Percentiles rank a stretch among this genome's conserved stretches.
Conservation (phyloP, 108 stramenopile genomes). For the Phaeodactylum tricornutum region DNA sequence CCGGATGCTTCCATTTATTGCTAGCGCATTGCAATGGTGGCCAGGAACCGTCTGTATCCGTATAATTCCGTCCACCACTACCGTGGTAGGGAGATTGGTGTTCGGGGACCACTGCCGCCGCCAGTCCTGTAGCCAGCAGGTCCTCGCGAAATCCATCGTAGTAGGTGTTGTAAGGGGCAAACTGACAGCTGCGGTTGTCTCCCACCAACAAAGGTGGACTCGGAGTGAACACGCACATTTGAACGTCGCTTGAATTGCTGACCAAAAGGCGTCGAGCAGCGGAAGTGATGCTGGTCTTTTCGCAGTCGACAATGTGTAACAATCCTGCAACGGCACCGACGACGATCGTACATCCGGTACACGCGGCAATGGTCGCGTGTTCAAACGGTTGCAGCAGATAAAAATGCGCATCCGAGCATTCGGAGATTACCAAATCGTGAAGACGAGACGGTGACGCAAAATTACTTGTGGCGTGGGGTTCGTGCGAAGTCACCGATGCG, state of each 20-base stretch:
- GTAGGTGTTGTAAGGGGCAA: conserved; percentile 85
- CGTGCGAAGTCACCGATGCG: conserved; percentile 37
- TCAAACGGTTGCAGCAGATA: conserved; percentile 87
- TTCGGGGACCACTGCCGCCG: conserved; percentile 43
- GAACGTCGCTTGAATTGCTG: conserved; percentile 68
- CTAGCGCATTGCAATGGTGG: conserved; percentile 79
- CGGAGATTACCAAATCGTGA: conserved; percentile 73
- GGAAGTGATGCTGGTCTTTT: conserved; percentile 66
- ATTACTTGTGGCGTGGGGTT: conserved; percentile 11
- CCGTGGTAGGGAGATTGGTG: conserved; percentile 24
- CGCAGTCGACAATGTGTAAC: conserved; percentile 78
- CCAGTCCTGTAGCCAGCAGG: conserved; percentile 75
- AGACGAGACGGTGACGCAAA: conserved; percentile 28
- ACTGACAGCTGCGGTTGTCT: conserved; percentile 80
- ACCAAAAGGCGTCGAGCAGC: conserved; percentile 64
- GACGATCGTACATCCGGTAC: conserved; percentile 91
- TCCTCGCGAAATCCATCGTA: conserved; percentile 82
- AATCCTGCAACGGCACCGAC: conserved; percentile 90
- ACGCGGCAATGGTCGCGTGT: conserved; percentile 78
- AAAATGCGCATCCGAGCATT: conserved; percentile 85
- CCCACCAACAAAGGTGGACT: conserved; percentile 79
- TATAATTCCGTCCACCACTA: conserved; percentile 11
- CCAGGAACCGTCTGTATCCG: conserved; percentile 25
- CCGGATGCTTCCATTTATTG: conserved; percentile 75
- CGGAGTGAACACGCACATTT: conserved; percentile 63